Evolutionary conservation across 2,329 filamentous ascomycete species (phyloP).

Genomic region (Alternaria sp.): DNA sequence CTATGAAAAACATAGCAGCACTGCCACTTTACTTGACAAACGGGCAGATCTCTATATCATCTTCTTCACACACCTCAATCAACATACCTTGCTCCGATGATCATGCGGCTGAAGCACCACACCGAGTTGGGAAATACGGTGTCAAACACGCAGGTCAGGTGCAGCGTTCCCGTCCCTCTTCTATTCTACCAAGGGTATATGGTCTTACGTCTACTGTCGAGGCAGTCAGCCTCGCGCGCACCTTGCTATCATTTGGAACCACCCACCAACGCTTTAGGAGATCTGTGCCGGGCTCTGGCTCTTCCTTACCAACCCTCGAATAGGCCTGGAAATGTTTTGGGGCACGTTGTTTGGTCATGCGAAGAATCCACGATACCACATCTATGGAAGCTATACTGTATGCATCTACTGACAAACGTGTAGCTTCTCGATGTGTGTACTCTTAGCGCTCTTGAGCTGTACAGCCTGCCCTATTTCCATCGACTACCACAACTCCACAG

Average conservation of each 20-base stretch:
- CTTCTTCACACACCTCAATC: not conserved
- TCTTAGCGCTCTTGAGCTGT: not conserved
- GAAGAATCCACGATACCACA: not conserved
- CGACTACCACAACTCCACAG: not conserved
- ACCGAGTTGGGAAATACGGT: not conserved
- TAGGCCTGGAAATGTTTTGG: not conserved
- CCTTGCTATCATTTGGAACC: not conserved
- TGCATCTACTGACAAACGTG: not conserved
- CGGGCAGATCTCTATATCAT: not conserved
- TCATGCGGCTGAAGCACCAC: not conserved
- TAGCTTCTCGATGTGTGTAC: not conserved
- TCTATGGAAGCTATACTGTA: not conserved
- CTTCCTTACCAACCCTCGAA: not conserved
- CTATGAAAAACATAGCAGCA: not conserved
- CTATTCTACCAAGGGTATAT: not conserved
- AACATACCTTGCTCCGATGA: not conserved
- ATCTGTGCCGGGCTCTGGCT: not conserved
- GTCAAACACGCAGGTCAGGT: constrained; percentile 5
- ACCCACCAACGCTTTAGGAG: not conserved
- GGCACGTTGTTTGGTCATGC: constrained; percentile 6
- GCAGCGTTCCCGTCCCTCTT: not conserved
- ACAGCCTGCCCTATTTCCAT: not conserved
- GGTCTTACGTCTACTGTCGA: not conserved
- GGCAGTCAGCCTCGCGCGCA: not conserved
- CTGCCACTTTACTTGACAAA: not conserved